phyloP scores from a whole-genome alignment of 352 stramenopile species.

The Globisporangium camurandrum region DNA sequence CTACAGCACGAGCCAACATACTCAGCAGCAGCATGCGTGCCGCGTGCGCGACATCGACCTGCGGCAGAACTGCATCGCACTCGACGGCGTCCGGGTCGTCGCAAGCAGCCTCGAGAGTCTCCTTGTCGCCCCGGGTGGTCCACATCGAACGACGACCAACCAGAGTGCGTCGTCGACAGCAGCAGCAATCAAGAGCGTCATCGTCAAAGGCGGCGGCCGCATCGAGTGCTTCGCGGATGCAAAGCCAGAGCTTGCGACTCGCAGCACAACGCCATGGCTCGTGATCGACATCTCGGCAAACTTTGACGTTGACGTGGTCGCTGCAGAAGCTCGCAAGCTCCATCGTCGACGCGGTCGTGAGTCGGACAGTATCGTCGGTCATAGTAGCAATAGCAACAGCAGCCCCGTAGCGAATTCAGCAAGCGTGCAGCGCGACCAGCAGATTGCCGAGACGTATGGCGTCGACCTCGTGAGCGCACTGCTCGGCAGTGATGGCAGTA shows the following conservation, averaged over 20 bases:
- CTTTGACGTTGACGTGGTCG: slow-evolving; percentile 26
- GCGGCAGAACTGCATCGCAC: slow-evolving; percentile 61
- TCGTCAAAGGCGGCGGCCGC: slow-evolving; percentile 33
- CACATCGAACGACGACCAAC: neutral
- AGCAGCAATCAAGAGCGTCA: slow-evolving; percentile 23
- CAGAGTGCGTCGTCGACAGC: neutral
- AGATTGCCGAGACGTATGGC: slow-evolving; percentile 53
- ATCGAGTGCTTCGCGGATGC: slow-evolving; percentile 44
- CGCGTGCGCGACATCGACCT: slow-evolving; percentile 45
- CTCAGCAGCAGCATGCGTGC: neutral
- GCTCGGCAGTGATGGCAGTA: slow-evolving; percentile 15
- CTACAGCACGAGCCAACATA: neutral
- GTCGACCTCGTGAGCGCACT: slow-evolving; percentile 44
- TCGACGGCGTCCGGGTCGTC: slow-evolving; percentile 51
- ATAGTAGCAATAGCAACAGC: slow-evolving; percentile 3
- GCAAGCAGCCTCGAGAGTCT: slow-evolving; percentile 40
- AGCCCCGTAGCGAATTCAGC: slow-evolving; percentile 14
- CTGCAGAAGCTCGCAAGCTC: slow-evolving; percentile 21
- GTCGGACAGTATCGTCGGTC: too few relatives aligned
- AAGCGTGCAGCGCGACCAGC: slow-evolving; percentile 13
- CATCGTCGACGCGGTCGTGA: slow-evolving; percentile 7
- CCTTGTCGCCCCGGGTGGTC: neutral
- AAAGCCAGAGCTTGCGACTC: slow-evolving; percentile 5
- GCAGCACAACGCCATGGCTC: slow-evolving; percentile 16
- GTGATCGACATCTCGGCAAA: slow-evolving; percentile 47